Percentiles rank a stretch among this genome's conserved stretches.
Evolutionary conservation across 1,284 basidiomycete genomes (phyloP).

Genomic region (Ustilago esculenta): DNA sequence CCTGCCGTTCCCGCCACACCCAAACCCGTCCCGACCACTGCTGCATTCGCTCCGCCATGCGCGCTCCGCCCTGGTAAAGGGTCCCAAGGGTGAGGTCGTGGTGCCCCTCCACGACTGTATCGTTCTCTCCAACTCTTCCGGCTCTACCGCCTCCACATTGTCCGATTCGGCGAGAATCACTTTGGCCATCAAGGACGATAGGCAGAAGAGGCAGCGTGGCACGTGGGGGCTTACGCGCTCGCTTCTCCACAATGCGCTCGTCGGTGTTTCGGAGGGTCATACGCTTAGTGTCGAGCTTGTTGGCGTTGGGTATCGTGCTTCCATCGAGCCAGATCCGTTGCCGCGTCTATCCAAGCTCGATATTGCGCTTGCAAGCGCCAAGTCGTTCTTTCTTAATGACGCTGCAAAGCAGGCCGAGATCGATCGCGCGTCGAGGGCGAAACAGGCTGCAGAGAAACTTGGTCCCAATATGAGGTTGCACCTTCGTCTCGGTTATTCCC

Average conservation of each 20-base stretch:
- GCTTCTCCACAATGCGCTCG: constrained; percentile 86
- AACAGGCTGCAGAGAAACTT: constrained; percentile 15
- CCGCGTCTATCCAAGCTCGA: constrained; percentile 45
- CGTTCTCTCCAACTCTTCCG: constrained; percentile 7
- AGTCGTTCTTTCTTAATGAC: constrained; percentile 46
- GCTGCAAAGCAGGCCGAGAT: constrained; percentile 49
- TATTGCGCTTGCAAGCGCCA: constrained; percentile 31
- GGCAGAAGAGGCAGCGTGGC: constrained; percentile 79
- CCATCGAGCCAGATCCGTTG: constrained; percentile 81
- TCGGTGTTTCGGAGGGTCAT: constrained; percentile 89
- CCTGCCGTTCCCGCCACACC: constrained; percentile 60
- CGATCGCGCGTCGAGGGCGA: constrained; percentile 12
- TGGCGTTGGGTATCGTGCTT: constrained; percentile 92
- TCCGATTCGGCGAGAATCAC: constrained; percentile 5
- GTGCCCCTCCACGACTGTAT: constrained; percentile 60
- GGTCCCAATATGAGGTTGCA: constrained; percentile 52
- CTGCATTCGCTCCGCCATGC: constrained; percentile 51
- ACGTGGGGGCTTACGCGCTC: constrained; percentile 95
- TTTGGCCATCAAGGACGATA: constrained; percentile 78
- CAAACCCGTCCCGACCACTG: constrained; percentile 56
- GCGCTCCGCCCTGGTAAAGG: constrained; percentile 53
- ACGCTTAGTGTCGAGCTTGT: constrained; percentile 84
- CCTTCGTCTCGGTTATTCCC: constrained; percentile 80
- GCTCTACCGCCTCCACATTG: not conserved
- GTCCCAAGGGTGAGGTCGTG: constrained; percentile 56